Conservation (phyloP, 371 early-diverging fungal species). For the Mortierella sp. region DNA sequence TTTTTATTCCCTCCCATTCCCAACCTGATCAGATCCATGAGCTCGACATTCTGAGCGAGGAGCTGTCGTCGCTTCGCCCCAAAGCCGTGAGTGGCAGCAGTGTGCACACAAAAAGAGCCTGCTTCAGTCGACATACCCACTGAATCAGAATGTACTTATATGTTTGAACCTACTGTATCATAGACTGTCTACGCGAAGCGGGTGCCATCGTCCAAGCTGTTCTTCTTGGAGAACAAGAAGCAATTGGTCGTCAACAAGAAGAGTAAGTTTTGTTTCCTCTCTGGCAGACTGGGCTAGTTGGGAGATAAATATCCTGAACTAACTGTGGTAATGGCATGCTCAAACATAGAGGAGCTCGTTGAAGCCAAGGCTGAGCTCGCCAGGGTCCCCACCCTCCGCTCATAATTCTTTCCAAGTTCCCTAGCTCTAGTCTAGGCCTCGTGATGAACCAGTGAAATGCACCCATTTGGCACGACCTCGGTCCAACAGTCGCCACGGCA, state of each 20-base stretch:
- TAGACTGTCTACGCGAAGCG: constrained; percentile 34
- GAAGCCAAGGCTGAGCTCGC: constrained; percentile 20
- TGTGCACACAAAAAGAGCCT: background rate
- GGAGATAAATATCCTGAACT: background rate
- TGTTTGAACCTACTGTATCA: background rate
- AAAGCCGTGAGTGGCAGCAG: constrained; percentile 18
- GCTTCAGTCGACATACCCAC: too few species aligned
- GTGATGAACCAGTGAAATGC: background rate
- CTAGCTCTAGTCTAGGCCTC: background rate
- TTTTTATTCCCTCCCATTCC: background rate
- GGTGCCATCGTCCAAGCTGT: constrained; percentile 39
- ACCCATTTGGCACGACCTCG: background rate
- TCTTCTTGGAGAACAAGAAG: constrained; percentile 32
- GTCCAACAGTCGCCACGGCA: background rate
- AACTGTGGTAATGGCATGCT: background rate
- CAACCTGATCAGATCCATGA: constrained; percentile 29
- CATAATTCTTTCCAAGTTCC: background rate
- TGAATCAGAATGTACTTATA: background rate
- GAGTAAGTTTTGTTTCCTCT: constrained; percentile 13
- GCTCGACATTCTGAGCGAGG: constrained; percentile 43
- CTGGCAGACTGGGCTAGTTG: background rate
- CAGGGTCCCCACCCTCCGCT: background rate
- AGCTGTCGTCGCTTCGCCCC: constrained; percentile 32
- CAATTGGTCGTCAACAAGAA: constrained; percentile 22
- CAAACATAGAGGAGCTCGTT: constrained; percentile 14